Evolutionary conservation across 1,139 yeast genomes (phyloP).

Genomic region (Geotrichum candidum): DNA sequence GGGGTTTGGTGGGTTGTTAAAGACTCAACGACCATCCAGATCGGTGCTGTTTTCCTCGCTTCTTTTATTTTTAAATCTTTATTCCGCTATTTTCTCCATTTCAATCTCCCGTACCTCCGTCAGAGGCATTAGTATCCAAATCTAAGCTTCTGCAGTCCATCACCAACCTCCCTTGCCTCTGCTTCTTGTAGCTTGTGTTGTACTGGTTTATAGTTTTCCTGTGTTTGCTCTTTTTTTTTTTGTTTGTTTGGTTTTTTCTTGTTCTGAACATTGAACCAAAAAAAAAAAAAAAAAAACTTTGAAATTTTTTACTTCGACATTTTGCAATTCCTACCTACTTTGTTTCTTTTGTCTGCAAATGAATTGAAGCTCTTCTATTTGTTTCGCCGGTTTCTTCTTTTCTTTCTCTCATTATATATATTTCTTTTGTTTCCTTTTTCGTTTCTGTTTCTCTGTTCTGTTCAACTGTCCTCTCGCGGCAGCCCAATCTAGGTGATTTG

Average conservation of each 20-base stretch:
- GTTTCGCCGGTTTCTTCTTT: neutral
- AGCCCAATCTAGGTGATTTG: neutral
- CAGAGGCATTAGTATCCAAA: too few relatives aligned
- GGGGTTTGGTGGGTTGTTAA: neutral
- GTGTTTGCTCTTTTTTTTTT: neutral
- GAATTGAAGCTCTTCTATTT: neutral
- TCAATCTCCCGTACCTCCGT: too few relatives aligned
- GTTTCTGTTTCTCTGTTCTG: neutral
- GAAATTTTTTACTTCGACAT: neutral
- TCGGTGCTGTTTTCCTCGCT: neutral
- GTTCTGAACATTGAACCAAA: neutral
- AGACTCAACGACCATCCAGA: neutral
- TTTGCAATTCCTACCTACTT: neutral
- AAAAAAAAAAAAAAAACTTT: neutral
- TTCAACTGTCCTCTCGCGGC: neutral
- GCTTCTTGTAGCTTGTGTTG: too few relatives aligned
- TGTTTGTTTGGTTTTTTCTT: neutral
- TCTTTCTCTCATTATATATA: neutral
- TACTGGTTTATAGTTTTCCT: too few relatives aligned
- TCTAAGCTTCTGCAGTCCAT: too few relatives aligned
- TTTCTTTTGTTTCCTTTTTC: neutral
- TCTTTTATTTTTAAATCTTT: neutral
- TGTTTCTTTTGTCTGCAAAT: neutral
- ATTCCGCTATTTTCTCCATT: too few relatives aligned
- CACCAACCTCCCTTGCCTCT: too few relatives aligned